Conservation (phyloP, 352 stramenopile genomes). For the Pythium scleroteichum region DNA sequence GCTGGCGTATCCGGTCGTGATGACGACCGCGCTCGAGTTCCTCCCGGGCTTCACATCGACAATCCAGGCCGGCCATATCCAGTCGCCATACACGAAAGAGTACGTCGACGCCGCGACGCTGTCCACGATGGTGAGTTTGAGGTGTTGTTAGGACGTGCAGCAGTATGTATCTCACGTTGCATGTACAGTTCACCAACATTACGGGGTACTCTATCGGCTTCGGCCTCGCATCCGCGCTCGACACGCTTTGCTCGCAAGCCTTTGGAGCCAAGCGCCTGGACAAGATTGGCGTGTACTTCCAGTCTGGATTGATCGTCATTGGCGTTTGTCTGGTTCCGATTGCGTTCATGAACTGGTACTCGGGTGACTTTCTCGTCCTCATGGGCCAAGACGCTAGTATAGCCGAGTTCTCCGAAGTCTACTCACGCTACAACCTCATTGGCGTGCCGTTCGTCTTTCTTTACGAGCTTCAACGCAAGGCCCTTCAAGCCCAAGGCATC, state of each 20-base stretch:
- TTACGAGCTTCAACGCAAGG: constrained; percentile 74
- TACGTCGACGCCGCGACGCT: constrained; percentile 62
- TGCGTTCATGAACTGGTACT: constrained; percentile 55
- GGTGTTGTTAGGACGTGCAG: not conserved
- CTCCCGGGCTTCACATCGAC: constrained; percentile 49
- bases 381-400: constrained; percentile 60
- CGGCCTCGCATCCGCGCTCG: constrained; percentile 62
- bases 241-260: constrained; percentile 74
- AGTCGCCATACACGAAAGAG: constrained; percentile 47
- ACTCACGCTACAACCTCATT: constrained; percentile 50
- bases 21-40: constrained; percentile 44
- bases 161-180: not conserved
- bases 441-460: constrained; percentile 71
- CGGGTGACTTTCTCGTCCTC: constrained; percentile 42
- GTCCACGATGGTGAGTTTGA: constrained; percentile 49
- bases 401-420: constrained; percentile 44
- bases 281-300: constrained; percentile 77
- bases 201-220: constrained; percentile 64
- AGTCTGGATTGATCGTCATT: constrained; percentile 58
- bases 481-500: constrained; percentile 72
- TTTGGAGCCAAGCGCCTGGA: constrained; percentile 49
- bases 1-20: constrained; percentile 44
- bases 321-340: constrained; percentile 45
- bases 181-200: constrained; percentile 56
- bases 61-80: constrained; percentile 56